A percentile compares a stretch with the other conserved stretches of the same genome.
These are phyloP conservation scores for Aureobasidium lini DNA, from an alignment of 2,329 filamentous ascomycete species.

Conservation along the genomic window DNA sequence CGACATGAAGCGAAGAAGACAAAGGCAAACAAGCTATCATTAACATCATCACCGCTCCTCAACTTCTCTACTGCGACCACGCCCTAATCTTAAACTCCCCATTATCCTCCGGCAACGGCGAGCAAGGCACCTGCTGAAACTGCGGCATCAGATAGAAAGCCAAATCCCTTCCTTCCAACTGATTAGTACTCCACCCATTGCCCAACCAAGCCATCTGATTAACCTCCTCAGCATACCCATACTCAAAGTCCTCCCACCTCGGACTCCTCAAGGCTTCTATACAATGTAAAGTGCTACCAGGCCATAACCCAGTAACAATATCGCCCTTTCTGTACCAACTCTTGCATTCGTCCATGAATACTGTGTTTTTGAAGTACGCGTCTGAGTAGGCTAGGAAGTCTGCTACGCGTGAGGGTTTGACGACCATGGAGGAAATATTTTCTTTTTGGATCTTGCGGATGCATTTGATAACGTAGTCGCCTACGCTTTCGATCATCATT, in stretches of 20 bases:
- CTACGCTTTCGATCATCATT: conserved; percentile 34
- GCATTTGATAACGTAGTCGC: conserved; percentile 28
- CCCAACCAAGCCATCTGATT: conserved; percentile 33
- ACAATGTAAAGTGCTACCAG: conserved; percentile 41
- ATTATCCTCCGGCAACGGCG: conserved; percentile 33
- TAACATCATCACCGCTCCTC: background rate
- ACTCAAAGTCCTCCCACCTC: conserved; percentile 41
- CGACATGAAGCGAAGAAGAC: background rate
- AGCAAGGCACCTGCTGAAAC: conserved; percentile 32
- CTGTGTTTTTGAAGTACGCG: conserved; percentile 37
- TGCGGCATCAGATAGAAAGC: conserved; percentile 36
- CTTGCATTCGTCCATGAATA: conserved; percentile 40
- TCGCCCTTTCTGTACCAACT: conserved; percentile 35
- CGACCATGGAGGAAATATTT: conserved; percentile 35
- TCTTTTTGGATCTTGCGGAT: conserved; percentile 24
- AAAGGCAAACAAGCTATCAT: background rate
- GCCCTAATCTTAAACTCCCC: conserved; percentile 27
- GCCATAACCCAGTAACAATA: conserved; percentile 34
- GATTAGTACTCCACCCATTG: conserved; percentile 30
- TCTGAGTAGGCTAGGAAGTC: conserved; percentile 45
- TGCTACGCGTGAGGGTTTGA: conserved; percentile 39
- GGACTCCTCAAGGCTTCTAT: conserved; percentile 41
- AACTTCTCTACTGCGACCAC: conserved; percentile 28
- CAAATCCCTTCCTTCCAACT: conserved; percentile 31
- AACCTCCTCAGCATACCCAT: conserved; percentile 28